Evolutionary conservation across 2,329 filamentous ascomycete species (phyloP).

Genomic region (Verticillium isaacii): DNA sequence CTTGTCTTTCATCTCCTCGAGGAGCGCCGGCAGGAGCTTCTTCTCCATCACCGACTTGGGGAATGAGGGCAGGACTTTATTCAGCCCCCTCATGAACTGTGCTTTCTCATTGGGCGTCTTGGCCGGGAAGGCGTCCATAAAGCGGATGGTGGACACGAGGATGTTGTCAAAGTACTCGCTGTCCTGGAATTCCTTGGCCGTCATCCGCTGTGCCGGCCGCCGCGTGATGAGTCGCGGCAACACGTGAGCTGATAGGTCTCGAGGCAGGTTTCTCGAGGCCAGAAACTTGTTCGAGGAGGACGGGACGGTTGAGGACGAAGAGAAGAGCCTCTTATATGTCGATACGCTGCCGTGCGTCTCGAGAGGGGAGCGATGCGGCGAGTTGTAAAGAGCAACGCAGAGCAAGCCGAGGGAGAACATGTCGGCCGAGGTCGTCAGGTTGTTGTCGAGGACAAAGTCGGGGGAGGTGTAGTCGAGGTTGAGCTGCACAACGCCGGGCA

Average conservation of each 20-base stretch:
- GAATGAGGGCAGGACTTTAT: constrained; percentile 84
- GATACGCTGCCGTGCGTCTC: constrained; percentile 76
- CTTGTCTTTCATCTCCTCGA: constrained; percentile 92
- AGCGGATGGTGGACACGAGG: constrained; percentile 91
- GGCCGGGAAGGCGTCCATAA: constrained; percentile 83
- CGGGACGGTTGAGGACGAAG: constrained; percentile 72
- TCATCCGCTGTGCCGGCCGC: constrained; percentile 80
- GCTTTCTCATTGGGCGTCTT: constrained; percentile 90
- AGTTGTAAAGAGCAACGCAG: constrained; percentile 87
- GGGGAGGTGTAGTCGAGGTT: constrained; percentile 92
- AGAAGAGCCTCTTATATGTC: constrained; percentile 80
- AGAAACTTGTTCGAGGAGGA: constrained; percentile 80
- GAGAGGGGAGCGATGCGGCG: constrained; percentile 83
- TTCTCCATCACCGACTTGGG: constrained; percentile 91
- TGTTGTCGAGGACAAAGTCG: constrained; percentile 89
- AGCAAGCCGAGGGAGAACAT: constrained; percentile 91
- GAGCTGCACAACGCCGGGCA: constrained; percentile 80
- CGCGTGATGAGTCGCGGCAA: constrained; percentile 83
- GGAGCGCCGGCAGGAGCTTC: constrained; percentile 81
- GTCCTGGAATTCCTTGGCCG: constrained; percentile 86
- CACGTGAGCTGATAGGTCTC: constrained; percentile 69
- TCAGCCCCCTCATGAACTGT: constrained; percentile 84
- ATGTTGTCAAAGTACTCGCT: constrained; percentile 97
- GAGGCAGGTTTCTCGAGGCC: constrained; percentile 72
- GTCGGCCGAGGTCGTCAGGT: constrained; percentile 77